A percentile compares a stretch with the other conserved stretches of the same genome.
These are phyloP conservation scores for Alternaria gansuensis DNA, from an alignment of 2,329 filamentous ascomycete genomes.

Conservation along the genomic window DNA sequence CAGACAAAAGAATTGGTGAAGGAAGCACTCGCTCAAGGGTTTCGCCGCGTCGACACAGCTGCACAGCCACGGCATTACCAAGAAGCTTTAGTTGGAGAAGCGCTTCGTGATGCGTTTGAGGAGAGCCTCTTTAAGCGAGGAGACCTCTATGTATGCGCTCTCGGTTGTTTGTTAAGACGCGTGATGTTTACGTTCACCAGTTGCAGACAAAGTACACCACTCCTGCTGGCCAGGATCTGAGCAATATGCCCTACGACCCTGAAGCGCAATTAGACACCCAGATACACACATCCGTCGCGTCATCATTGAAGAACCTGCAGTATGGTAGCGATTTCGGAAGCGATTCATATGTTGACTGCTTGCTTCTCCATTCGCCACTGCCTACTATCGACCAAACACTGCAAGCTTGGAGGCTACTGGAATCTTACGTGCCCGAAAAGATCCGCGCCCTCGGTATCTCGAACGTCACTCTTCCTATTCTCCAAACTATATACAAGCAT, in stretches of 20 bases:
- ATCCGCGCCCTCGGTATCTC: conserved; percentile 78
- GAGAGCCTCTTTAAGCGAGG: conserved; percentile 66
- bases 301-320: conserved; percentile 71
- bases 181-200: conserved; percentile 48
- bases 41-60: conserved; percentile 78
- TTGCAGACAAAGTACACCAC: conserved; percentile 87
- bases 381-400: conserved; percentile 63
- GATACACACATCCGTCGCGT: conserved; percentile 71
- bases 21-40: conserved; percentile 72
- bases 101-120: conserved; percentile 68
- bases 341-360: conserved; percentile 64
- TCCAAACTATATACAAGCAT: conserved; percentile 63
- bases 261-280: conserved; percentile 68
- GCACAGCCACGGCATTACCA: conserved; percentile 81
- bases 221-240: conserved; percentile 66
- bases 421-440: conserved; percentile 69
- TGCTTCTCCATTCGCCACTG: conserved; percentile 68
- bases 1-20: conserved; percentile 72
- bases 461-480: conserved; percentile 69
- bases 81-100: conserved; percentile 74
- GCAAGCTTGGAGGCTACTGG: conserved; percentile 71
- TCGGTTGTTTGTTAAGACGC: no score
- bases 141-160: conserved; percentile 68
- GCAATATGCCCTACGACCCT: conserved; percentile 70
- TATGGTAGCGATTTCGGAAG: conserved; percentile 42